Evolutionary conservation across 2,329 filamentous ascomycete species (phyloP), one percentile per base, ranked within the genome.

Genomic region (Diaporthe australafricana): DNA sequence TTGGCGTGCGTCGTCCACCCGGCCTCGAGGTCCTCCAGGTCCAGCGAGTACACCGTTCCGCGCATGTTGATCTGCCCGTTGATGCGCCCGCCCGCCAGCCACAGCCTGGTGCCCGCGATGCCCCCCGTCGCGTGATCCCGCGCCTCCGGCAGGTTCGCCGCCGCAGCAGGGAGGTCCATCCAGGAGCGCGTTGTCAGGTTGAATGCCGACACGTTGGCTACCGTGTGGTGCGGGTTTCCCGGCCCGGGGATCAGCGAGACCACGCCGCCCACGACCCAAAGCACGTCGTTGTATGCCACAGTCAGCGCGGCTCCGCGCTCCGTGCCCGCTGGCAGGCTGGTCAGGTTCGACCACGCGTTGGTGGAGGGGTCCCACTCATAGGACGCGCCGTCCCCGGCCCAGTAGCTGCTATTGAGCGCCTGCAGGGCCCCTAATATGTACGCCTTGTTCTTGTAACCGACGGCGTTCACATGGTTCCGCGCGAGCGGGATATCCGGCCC

Each of bases 231-330:
- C 14, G 40, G 45, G 22, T 70, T 72, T 3, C 47, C 42, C 2
- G 53, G 67, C 16, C 45, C 53, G n/a, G 57, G 67, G 16, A 63
- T 70, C 9, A 82, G 73, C 0, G 74, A 73, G 1, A 76, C 76
- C 74, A 83, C 76, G 0, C 84, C 83, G 3, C 83, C 83, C 1
- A 81, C 83, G 1, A 85, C 75, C 63, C 80, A 81, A 5, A 85
- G 78, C 0, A 70, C 78, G 3, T 75, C 70, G 2, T 75, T 77
- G 7, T 77, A 69, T 1, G 83, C 79, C 1, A 78, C 79, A 0
- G 83, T 69, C 0, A 78, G 77, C 0, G 83, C 79, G 65, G 79
- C 81, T 0, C 82, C 84, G 20, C 76, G 73, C 53, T 77, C 75
- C 0, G 76, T 72, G 0, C 77, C 79, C 0, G 74, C 63, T 0